Evolutionary conservation across 208 protist genomes (phyloP), one percentile per base, ranked within the genome.

Genomic region (Vickermania ingenoplastis): DNA sequence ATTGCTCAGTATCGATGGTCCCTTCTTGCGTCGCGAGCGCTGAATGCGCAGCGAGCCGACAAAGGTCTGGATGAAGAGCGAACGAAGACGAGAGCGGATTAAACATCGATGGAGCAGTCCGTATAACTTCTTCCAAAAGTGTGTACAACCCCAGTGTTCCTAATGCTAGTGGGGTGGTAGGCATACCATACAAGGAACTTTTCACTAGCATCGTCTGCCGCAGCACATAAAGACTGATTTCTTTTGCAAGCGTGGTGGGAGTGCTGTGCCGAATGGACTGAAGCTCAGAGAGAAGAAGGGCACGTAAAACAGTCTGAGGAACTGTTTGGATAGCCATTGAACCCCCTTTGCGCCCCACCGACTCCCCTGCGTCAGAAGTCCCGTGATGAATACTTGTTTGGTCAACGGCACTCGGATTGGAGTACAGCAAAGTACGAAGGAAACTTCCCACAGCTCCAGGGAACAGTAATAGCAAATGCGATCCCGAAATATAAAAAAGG

Each of bases 121-220:
- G 62, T 1, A 61, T 31, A 36, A 81, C 78, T 25, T 73, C 65
- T 3, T 63, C 55, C 5, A 83, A 24, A 14, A 84, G 61, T 2
- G 14, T 0, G 7, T 45, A 36, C 14, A 92, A 56, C 1, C 60
- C 62, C 0, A 24, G 41, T 2, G 48, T 57, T 27, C 65, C 67
- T 14, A 89, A 67, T n/a, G 14, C 5, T 0, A 69, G 67, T 2
- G 75, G 67, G 2, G 36, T 28, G 1, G 65, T 73, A 1, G 63
- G 57, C n/a, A 90, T 65, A 29, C 86, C 82, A 69, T 92, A 92
- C 52, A 90, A 50, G 1, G 78, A 57, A 0, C 71, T 80, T 0
- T 81, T 67, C 41, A 90, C 62, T 59, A 69, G 7, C 11, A 45
- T 17, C 7, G 36, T 45, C 7, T 7, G 17, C 7, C 36, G 36